phyloP scores from a whole-genome alignment of 441 rosid genomes.

The Metrosideros polymorpha region DNA sequence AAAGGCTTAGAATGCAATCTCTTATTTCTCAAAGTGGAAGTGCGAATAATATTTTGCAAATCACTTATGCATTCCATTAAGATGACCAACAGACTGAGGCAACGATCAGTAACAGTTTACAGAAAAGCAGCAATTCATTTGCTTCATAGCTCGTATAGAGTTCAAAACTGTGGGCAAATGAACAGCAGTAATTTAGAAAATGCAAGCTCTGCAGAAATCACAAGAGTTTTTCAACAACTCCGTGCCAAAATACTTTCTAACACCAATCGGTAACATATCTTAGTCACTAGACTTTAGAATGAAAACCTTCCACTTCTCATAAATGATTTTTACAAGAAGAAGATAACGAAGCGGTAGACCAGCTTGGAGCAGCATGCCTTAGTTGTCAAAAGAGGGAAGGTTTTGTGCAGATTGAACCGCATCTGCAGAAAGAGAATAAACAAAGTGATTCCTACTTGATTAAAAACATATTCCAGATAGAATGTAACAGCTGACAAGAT shows the following conservation, averaged over 20 bases:
- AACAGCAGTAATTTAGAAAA: too few relatives aligned
- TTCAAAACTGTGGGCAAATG: not conserved
- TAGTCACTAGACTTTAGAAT: constrained; percentile 2
- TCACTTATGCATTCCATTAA: not conserved
- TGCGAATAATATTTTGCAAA: not conserved
- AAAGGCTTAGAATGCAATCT: not conserved
- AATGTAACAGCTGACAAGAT: not conserved
- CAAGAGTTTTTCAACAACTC: constrained; percentile 87
- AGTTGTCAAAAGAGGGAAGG: constrained; percentile 83
- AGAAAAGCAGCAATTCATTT: not conserved
- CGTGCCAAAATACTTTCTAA: constrained; percentile 91
- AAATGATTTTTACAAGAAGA: not conserved
- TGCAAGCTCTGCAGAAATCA: constrained; percentile 36
- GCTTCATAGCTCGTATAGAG: not conserved
- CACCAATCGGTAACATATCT: constrained; percentile 11
- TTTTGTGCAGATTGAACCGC: constrained; percentile 70
- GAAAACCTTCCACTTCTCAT: not conserved
- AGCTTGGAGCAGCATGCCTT: constrained; percentile 29
- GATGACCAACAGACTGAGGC: not conserved
- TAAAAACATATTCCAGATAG: not conserved
- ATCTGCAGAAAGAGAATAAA: constrained; percentile 30
- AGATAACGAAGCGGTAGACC: not conserved
- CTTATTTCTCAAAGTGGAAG: not conserved
- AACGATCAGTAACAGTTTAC: not conserved
- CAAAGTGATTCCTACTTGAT: not conserved